These are phyloP conservation scores for Gastrolobium bilobum DNA, from an alignment of 306 rosid genomes.

Conservation along the genomic window DNA sequence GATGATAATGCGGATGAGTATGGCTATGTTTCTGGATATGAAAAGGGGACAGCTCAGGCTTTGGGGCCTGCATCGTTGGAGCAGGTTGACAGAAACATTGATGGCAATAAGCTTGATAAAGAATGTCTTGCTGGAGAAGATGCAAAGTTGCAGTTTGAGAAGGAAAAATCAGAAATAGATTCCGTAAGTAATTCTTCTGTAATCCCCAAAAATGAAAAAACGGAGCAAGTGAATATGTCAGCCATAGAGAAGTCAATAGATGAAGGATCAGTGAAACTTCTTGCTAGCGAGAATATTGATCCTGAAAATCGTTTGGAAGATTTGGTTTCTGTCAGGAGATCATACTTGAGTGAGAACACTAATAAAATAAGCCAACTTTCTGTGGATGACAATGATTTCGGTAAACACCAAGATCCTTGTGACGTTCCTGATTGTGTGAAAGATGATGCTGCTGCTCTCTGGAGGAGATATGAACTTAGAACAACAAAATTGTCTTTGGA, in stretches of 20 bases:
- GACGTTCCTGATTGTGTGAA: slow-evolving; percentile 57
- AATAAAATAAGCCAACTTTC: slow-evolving; percentile 62
- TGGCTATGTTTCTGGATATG: slow-evolving; percentile 83
- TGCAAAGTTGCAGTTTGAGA: slow-evolving; percentile 63
- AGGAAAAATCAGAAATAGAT: slow-evolving; percentile 57
- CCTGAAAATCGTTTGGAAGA: slow-evolving; percentile 56
- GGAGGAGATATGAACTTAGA: slow-evolving; percentile 79
- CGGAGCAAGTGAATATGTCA: slow-evolving; percentile 57
- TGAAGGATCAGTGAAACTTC: slow-evolving; percentile 57
- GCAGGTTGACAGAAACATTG: slow-evolving; percentile 70
- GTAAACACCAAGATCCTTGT: slow-evolving; percentile 62
- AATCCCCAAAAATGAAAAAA: slow-evolving; percentile 53
- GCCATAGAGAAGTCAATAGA: slow-evolving; percentile 53
- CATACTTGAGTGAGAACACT: slow-evolving; percentile 60
- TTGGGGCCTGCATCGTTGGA: slow-evolving; percentile 90
- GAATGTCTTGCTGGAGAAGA: slow-evolving; percentile 57
- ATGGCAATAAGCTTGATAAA: slow-evolving; percentile 51
- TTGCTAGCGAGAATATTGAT: slow-evolving; percentile 45
- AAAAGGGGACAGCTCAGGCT: slow-evolving; percentile 86
- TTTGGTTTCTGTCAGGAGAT: slow-evolving; percentile 67
- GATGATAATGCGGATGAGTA: slow-evolving; percentile 86
- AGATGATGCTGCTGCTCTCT: slow-evolving; percentile 62
- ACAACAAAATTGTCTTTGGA: slow-evolving; percentile 87
- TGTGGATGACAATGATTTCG: slow-evolving; percentile 70
- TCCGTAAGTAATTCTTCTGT: slow-evolving; percentile 52